Evolutionary conservation across 192 early-diverging fungal species (phyloP), one percentile per base, ranked within the genome.

Genomic region (Coemansia sp.): DNA sequence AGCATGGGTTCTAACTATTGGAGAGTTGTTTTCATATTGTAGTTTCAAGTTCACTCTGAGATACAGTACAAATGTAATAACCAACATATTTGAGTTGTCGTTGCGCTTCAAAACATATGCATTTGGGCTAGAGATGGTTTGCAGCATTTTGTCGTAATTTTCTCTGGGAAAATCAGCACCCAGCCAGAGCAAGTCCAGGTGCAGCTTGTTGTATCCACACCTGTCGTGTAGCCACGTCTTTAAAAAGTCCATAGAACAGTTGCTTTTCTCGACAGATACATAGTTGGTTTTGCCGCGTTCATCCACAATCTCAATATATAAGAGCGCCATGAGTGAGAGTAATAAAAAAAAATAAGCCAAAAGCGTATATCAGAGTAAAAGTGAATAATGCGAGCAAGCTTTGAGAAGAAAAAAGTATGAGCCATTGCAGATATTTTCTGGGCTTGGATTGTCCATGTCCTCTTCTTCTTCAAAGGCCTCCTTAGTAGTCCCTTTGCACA

Each of bases 61-160:
- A 35, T 58, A 58, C 30, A 58, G 10, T 9, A 35, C 55, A 58
- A 58, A 58, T 17, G 55, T 58, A 17, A 58, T 17, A 58, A 58
- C 55, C 55, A 58, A n/a, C 55, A 6, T 58, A 17, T 32, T 17
- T 2, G 30, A 58, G 14, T 35, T 58, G 30, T 58, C 55, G 7
- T 33, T 17, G 28, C 30, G 55, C 32, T n/a, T 58, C 6, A 58
- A 17, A 32, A 58, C 55, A 35, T 58, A 35, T 6, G 16, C 55
- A 58, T 58, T 58, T 14, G 55, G 55, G 7, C 30, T 35, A 33
- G 55, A 58, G 28, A 32, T 17, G 28, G 28, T 58, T 58, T 58
- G 55, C 30, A 58, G 30, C 55, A 58, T 58, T 58, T 58, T 58
- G 55, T 58, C 55, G 16, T 58, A 62, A 5, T 37, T 62, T 37